Conservation (phyloP, 2,329 filamentous ascomycete species). For the Penicillium sp. region DNA sequence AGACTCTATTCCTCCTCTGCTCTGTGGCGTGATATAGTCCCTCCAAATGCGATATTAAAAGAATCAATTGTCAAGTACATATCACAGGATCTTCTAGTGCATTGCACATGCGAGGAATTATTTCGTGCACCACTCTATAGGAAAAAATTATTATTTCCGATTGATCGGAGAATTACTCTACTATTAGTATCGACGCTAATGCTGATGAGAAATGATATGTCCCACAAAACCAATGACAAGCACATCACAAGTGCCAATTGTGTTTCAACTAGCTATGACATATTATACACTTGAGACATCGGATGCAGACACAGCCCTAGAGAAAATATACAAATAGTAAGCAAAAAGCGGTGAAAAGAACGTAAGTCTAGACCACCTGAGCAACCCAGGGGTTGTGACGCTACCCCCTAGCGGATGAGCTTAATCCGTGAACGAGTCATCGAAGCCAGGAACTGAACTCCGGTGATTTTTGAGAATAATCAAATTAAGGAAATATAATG, state of each 20-base stretch:
- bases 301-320: neutral
- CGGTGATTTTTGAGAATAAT: neutral
- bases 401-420: constrained; percentile 13
- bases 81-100: neutral
- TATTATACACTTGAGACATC: neutral
- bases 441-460: neutral
- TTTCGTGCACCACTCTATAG: too few species aligned
- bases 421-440: constrained; percentile 20
- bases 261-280: neutral
- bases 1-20: neutral
- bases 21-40: neutral
- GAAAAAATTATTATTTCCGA: too few species aligned
- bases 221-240: neutral
- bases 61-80: neutral
- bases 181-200: neutral
- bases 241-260: neutral
- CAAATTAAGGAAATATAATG: neutral
- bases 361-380: neutral
- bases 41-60: neutral
- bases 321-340: neutral
- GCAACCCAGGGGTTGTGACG: neutral
- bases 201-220: neutral
- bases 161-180: neutral
- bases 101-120: too few species aligned
- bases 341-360: constrained; percentile 3